These are phyloP conservation scores for Allium sativum DNA, from an alignment of 106 monocot genomes.

Conservation along the genomic window DNA sequence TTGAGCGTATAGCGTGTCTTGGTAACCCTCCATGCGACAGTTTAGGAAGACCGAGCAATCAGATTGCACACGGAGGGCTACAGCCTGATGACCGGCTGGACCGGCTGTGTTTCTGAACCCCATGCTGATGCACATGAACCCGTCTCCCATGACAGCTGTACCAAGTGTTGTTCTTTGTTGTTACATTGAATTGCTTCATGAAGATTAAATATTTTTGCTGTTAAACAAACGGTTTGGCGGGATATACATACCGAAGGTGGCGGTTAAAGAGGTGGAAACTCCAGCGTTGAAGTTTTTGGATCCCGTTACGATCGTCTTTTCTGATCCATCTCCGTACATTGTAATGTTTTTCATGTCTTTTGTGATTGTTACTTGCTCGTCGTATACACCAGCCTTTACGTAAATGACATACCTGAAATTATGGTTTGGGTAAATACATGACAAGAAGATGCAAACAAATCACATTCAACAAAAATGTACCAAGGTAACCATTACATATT, in stretches of 20 bases:
- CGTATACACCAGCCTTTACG: slow-evolving; percentile 63
- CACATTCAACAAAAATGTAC: too few relatives aligned
- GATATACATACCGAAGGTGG: slow-evolving; percentile 47
- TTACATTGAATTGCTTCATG: too few relatives aligned
- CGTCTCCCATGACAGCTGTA: slow-evolving; percentile 30
- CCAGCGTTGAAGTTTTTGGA: slow-evolving; percentile 59
- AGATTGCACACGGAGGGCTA: slow-evolving; percentile 48
- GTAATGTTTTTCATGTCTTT: slow-evolving; percentile 50
- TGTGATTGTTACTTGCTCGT: slow-evolving; percentile 37
- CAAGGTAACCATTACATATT: too few relatives aligned
- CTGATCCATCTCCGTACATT: slow-evolving; percentile 68
- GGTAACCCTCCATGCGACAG: slow-evolving; percentile 63
- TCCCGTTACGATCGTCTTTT: slow-evolving; percentile 51
- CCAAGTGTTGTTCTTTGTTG: too few relatives aligned
- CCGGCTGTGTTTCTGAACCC: slow-evolving; percentile 76
- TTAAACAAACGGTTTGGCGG: too few relatives aligned
- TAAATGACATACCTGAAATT: slow-evolving; percentile 52
- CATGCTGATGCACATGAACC: slow-evolving; percentile 43
- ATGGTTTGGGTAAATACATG: too few relatives aligned
- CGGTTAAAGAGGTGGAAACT: slow-evolving; percentile 46
- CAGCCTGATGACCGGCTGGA: slow-evolving; percentile 53
- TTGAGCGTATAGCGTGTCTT: slow-evolving; percentile 76
- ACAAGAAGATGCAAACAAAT: too few relatives aligned
- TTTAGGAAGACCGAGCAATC: slow-evolving; percentile 54
- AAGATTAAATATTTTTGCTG: too few relatives aligned